Evolutionary conservation across 768 basidiomycete species (phyloP), one percentile per base, ranked within the genome.

Genomic region (Termitomyces bulborhizus): DNA sequence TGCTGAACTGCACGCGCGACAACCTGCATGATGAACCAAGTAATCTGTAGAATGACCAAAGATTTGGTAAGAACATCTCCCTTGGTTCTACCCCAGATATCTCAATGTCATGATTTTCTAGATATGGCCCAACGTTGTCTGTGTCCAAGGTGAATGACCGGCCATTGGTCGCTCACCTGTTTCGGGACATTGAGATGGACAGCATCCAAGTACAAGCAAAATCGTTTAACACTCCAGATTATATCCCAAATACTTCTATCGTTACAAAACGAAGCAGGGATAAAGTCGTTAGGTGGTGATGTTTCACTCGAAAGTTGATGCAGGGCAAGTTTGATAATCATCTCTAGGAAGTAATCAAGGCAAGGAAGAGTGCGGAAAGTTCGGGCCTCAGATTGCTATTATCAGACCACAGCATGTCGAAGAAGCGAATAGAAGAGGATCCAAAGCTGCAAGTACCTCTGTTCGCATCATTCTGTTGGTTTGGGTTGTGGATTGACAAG

Each of bases 21-120:
- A 54, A 58, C 63, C 40, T 71, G 71, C 1, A 65, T 15, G 3
- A 67, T 51, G 46, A 71, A 72, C 71, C 71, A 71, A 4, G 44
- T 39, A 2, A 65, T 63, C 53, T 71, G 69, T 6, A 65, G 27
- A 4, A 72, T 9, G 1, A 60, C 64, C 9, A 68, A 13, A 6
- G 37, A 27, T 53, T 68, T 69, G 0, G 66, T 50, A 7, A 69
- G 42, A 11, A 21, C 41, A 27, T 69, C 65, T 15, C 64, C 63
- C 61, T 68, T 69, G 50, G 66, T 64, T 47, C 46, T 54, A 46
- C 67, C 65, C 27, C 56, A 18, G 16, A 71, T 69, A 64, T 56
- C 0, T 45, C 31, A 37, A 60, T 13, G 34, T 43, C 42, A 53
- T 41, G 5, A 26, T 34, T 48, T 37, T 36, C 8, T 42, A 32